Base-by-base conservation (phyloP, 2,329 filamentous ascomycete species). In the Exophiala sp. region DNA sequence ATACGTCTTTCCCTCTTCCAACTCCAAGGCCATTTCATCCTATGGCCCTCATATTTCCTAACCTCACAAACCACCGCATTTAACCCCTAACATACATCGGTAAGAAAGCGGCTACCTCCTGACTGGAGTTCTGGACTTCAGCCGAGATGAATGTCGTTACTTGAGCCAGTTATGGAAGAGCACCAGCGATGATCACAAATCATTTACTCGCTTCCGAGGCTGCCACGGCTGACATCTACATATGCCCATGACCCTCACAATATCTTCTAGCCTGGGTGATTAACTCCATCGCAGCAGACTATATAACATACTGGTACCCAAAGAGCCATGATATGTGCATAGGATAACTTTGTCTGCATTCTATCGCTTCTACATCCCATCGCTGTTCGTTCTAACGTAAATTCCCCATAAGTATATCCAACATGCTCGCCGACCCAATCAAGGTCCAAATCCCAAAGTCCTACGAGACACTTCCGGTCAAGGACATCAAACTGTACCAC, bases 401-500 rank as follows among this genome's bases (percentile, higher is more conserved):
- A 4, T 5, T 38, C 35, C 7, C 24, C 5, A 29, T 2, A 29
- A 18, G n/a, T 9, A 16, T 38, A 38, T 7, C 16, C 53, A 52
- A 42, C 14, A 57, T 57, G 54, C 39, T 57, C 18, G 39, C 54
- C 14, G 54, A 57, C 42, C 54, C 54, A 44, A 46, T 54, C 4
- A 47, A 47, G 16, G 50, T 57, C 29, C 24, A 54, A 24, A 51
- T 68, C 14, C 69, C 69, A 11, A 47, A 47, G 1, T 69, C 68
- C 11, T 71, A 71, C 53, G 64, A 69, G 47, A 60, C 60, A 11
- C 61, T 71, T 3, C 57, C 47, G 1, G 50, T 59, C 50, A 51
- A 54, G 47, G 41, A 59, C 16, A 52, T 59, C 54, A 54, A 49
- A 24, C 24, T 56, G 9, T 54, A 53, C 2, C 50, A 56, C 39